A percentile compares a stretch with the other conserved stretches of the same genome.
Evolutionary conservation across 805 yeast genomes (phyloP).

Genomic region (Candida loeiensis): DNA sequence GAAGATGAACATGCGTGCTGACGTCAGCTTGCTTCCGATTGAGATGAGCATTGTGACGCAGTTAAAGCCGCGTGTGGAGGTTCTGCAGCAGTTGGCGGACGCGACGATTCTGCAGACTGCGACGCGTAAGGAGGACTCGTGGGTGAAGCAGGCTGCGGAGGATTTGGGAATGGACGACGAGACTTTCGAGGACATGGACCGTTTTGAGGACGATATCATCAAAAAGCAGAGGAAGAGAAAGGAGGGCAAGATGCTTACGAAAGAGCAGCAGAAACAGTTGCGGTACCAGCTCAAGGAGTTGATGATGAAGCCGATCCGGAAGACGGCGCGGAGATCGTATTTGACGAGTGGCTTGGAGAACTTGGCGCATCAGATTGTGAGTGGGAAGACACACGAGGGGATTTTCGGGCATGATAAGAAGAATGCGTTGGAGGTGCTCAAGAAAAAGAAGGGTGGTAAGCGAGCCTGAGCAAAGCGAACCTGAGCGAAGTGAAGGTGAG

Average conservation of each 20-base stretch:
- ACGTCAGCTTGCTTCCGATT: constrained; percentile 67
- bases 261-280: constrained; percentile 44
- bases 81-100: constrained; percentile 77
- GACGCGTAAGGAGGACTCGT: constrained; percentile 62
- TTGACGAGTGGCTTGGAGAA: constrained; percentile 76
- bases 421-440: constrained; percentile 64
- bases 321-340: constrained; percentile 65
- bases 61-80: constrained; percentile 59
- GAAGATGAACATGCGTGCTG: constrained; percentile 37
- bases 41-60: constrained; percentile 73
- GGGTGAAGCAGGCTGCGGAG: constrained; percentile 90
- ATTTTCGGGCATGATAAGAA: constrained; percentile 68
- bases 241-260: constrained; percentile 39
- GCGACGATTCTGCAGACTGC: constrained; percentile 59
- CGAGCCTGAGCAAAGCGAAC: constrained; percentile 3
- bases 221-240: constrained; percentile 58
- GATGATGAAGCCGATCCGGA: constrained; percentile 53
- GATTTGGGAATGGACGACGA: constrained; percentile 81
- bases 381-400: constrained; percentile 54
- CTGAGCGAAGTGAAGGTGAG: not conserved
- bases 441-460: constrained; percentile 10
- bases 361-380: constrained; percentile 71
- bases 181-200: constrained; percentile 41
- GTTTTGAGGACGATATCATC: constrained; percentile 60
- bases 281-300: constrained; percentile 52